phyloP scores from a whole-genome alignment of 495 filamentous ascomycete species.

The Hamigera avellanea region DNA sequence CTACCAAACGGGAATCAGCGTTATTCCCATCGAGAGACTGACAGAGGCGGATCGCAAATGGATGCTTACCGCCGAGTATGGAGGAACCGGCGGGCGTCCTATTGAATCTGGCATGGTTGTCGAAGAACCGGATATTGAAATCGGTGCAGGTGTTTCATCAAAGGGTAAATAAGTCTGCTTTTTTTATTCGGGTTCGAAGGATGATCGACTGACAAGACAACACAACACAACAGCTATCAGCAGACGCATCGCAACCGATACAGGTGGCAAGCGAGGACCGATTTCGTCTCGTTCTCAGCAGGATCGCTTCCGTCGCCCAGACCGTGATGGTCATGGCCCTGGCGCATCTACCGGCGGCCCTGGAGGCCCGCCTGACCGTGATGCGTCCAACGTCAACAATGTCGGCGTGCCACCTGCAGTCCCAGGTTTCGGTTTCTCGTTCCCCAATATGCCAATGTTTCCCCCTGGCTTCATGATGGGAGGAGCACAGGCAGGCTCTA shows the following conservation, averaged over 20 bases:
- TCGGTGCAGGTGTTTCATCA: conserved; percentile 90
- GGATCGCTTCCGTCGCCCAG: conserved; percentile 29
- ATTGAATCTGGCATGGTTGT: conserved; percentile 80
- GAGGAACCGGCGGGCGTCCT: conserved; percentile 74
- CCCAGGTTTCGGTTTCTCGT: conserved; percentile 58
- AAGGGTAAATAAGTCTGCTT: conserved; percentile 47
- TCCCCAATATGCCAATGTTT: conserved; percentile 57
- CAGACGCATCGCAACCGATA: conserved; percentile 68
- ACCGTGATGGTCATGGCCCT: conserved; percentile 16
- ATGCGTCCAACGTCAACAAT: conserved; percentile 35
- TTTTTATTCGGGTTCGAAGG: neutral
- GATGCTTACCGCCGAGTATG: conserved; percentile 91
- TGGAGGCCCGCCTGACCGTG: conserved; percentile 15
- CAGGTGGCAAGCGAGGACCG: conserved; percentile 60
- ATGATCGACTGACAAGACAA: neutral
- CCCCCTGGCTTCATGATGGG: conserved; percentile 53
- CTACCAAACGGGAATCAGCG: conserved; percentile 81
- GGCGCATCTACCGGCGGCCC: conserved; percentile 8
- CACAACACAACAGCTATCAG: conserved; percentile 50
- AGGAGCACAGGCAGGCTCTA: conserved; percentile 22
- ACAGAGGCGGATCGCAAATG: conserved; percentile 96
- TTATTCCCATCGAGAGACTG: conserved; percentile 83
- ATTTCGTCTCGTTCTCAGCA: conserved; percentile 50
- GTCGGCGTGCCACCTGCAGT: conserved; percentile 49
- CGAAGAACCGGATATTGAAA: conserved; percentile 97